phyloP scores from a whole-genome alignment of 371 early-diverging fungal genomes.

The Syncephalis fuscata region DNA sequence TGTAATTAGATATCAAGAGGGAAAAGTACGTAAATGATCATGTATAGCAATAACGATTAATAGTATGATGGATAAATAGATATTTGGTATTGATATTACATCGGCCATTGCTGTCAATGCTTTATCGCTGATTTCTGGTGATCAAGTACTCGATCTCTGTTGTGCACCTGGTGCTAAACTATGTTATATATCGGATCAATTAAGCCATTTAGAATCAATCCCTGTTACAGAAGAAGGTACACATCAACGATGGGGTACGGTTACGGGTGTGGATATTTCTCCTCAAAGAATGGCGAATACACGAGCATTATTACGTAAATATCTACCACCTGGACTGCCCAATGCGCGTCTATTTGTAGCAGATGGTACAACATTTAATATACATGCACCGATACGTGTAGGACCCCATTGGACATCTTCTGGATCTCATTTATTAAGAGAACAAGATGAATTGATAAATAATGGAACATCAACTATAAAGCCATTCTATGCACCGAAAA shows the following conservation, averaged over 20 bases:
- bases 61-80: conserved; percentile 1
- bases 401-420: conserved; percentile 1
- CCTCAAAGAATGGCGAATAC: conserved; percentile 52
- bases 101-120: conserved; percentile 58
- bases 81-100: conserved; percentile 77
- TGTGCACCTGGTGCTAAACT: conserved; percentile 75
- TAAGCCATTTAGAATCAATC: conserved; percentile 6
- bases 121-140: conserved; percentile 31
- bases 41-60: neutral
- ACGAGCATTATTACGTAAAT: conserved; percentile 43
- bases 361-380: conserved; percentile 70
- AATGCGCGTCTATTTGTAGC: conserved; percentile 41
- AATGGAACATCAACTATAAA: conserved; percentile 6
- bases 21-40: neutral
- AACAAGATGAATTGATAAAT: too few relatives aligned
- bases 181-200: conserved; percentile 53
- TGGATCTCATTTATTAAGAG: too few relatives aligned
- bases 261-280: conserved; percentile 86
- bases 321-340: conserved; percentile 4
- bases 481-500: conserved; percentile 65
- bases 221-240: too few relatives aligned
- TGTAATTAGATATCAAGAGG: neutral
- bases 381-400: conserved; percentile 39
- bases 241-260: conserved; percentile 41
- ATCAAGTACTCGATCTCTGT: conserved; percentile 67